Evolutionary conservation across 257 asterid genomes (phyloP), one percentile per base, ranked within the genome.

Genomic region (Ocimum tenuiflorum): DNA sequence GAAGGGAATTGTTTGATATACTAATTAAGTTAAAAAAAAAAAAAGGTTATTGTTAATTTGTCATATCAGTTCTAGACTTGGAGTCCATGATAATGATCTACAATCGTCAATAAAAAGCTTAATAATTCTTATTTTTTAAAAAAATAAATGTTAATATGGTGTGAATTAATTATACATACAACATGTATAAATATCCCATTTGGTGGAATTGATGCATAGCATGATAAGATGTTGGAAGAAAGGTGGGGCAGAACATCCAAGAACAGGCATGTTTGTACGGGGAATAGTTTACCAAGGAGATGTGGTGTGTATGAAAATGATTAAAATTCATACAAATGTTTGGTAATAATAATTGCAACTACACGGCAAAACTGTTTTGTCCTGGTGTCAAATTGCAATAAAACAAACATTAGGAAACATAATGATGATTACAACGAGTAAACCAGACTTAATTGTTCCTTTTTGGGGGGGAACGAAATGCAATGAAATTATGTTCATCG

Each of bases 181-280:
- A n/a, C n/a, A n/a, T n/a, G n/a, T n/a, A n/a, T n/a, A n/a, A n/a
- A n/a, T n/a, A n/a, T n/a, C n/a, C n/a, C n/a, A n/a, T n/a, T n/a
- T n/a, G n/a, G n/a, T n/a, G n/a, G n/a, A n/a, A n/a, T n/a, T n/a
- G n/a, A n/a, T n/a, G n/a, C n/a, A n/a, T n/a, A n/a, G n/a, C n/a
- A 70, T 65, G 31, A 72, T 77, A 8, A 35, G 43, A 41, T 55
- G 8, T 67, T 47, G 58, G 71, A 67, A 42, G 12, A 50, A 33
- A 67, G 48, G 75, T 47, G 72, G 65, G 73, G 68, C 75, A 76
- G 62, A 68, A 60, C 66, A 56, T 72, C 19, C 39, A 46, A 43
- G 7, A 52, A 73, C 15, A 46, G 68, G 52, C 74, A 73, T 69
- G 77, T 68, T 67, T 65, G 71, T 63, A 77, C 75, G 67, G 66